A percentile compares a stretch with the other conserved stretches of the same genome.
These are phyloP conservation scores for Babesia divergens DNA, from an alignment of 169 alveolate species.

Conservation along the genomic window DNA sequence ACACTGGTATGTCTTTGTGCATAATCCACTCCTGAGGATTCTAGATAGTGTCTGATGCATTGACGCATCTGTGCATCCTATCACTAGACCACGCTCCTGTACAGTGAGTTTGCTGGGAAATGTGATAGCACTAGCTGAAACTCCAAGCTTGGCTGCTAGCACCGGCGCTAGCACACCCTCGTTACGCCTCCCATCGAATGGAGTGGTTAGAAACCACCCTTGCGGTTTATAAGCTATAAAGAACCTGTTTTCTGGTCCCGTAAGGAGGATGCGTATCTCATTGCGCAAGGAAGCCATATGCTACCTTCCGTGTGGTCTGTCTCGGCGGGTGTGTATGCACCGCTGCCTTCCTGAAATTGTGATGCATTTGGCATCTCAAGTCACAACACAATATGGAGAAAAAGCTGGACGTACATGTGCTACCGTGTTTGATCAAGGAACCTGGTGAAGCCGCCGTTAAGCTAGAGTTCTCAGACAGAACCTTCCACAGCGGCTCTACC, in stretches of 20 bases:
- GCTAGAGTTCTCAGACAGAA: conserved; percentile 20
- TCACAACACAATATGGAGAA: neutral
- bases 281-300: conserved; percentile 28
- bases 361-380: neutral
- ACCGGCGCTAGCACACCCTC: conserved; percentile 40
- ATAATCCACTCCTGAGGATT: neutral
- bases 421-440: conserved; percentile 57
- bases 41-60: conserved; percentile 28
- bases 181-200: conserved; percentile 5
- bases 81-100: conserved; percentile 45
- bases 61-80: conserved; percentile 51
- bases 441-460: conserved; percentile 34
- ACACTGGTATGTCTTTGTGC: conserved; percentile 50
- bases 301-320: neutral
- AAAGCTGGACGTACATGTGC: conserved; percentile 41
- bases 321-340: conserved; percentile 1
- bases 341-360: neutral
- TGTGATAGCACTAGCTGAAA: conserved; percentile 16
- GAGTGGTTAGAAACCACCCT: conserved; percentile 54
- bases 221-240: conserved; percentile 60
- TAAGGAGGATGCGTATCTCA: conserved; percentile 37
- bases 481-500: neutral
- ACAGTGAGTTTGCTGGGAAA: conserved; percentile 55
- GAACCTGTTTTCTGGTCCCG: conserved; percentile 54
- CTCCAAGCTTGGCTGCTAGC: conserved; percentile 49